phyloP scores from a whole-genome alignment of 2,329 filamentous ascomycete genomes.

The Coniochaeta pulveracea region DNA sequence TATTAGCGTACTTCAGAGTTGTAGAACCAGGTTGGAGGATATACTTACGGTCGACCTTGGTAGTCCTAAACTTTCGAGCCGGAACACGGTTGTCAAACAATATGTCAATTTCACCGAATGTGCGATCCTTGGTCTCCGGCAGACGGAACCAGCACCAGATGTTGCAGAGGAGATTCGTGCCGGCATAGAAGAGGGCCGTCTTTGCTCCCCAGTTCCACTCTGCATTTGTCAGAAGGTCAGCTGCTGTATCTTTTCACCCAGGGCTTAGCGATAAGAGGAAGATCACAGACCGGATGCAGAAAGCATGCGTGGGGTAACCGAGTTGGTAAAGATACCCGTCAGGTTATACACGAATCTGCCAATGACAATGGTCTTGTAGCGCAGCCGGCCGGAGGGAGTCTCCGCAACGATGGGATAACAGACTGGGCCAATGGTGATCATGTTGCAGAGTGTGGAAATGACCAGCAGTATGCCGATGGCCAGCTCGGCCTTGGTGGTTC shows the following conservation, averaged over 20 bases:
- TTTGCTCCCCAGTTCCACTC: slow-evolving; percentile 20
- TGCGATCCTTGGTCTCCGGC: slow-evolving; percentile 15
- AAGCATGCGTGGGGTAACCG: slow-evolving; percentile 15
- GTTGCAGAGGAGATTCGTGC: slow-evolving; percentile 17
- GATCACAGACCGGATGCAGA: slow-evolving; percentile 11
- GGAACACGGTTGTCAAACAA: slow-evolving; percentile 15
- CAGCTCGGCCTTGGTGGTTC: slow-evolving; percentile 12
- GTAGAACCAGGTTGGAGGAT: not conserved
- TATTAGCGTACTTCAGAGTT: not conserved
- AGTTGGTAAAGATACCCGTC: slow-evolving; percentile 15
- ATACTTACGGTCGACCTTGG: slow-evolving; percentile 13
- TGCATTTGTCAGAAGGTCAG: slow-evolving; percentile 5
- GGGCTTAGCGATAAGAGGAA: not conserved
- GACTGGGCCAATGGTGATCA: slow-evolving; percentile 21
- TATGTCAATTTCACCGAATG: slow-evolving; percentile 12
- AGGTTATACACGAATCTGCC: slow-evolving; percentile 15
- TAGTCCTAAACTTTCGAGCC: slow-evolving; percentile 16
- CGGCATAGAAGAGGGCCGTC: slow-evolving; percentile 17
- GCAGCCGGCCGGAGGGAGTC: slow-evolving; percentile 12
- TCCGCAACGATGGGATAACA: slow-evolving; percentile 16
- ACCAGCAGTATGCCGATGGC: slow-evolving; percentile 22
- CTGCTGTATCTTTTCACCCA: slow-evolving; percentile 4
- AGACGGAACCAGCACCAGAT: slow-evolving; percentile 19
- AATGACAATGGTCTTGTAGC: slow-evolving; percentile 15
- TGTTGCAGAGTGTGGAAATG: slow-evolving; percentile 19